Evolutionary conservation across 768 basidiomycete genomes (phyloP).

Genomic region (Lactarius indigo): DNA sequence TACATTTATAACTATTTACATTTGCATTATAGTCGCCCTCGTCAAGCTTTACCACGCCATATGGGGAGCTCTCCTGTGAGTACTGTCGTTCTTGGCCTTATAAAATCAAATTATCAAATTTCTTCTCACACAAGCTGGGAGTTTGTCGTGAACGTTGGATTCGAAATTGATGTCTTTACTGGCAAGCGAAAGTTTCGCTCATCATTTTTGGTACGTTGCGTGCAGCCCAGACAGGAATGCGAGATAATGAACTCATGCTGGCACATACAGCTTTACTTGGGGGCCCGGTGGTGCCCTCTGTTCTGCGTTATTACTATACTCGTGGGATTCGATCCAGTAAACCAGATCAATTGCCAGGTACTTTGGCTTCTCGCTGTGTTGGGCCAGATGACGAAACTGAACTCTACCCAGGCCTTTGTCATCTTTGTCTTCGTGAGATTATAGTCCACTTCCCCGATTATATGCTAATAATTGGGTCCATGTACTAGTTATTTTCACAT

Average conservation of each 20-base stretch:
- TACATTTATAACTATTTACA: too few relatives aligned
- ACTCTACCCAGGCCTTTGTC: background rate
- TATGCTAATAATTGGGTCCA: background rate
- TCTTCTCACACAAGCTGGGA: background rate
- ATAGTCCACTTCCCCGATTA: background rate
- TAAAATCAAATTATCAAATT: too few relatives aligned
- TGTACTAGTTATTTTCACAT: background rate
- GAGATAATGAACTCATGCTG: background rate
- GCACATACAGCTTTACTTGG: background rate
- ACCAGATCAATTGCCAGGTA: background rate
- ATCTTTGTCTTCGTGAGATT: background rate
- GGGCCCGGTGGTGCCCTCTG: background rate
- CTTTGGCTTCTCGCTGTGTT: background rate
- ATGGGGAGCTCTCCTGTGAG: too few relatives aligned
- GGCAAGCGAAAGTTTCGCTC: background rate
- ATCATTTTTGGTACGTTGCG: background rate
- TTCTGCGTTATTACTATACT: background rate
- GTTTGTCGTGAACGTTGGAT: background rate
- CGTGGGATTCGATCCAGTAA: background rate
- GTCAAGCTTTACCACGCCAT: too few relatives aligned
- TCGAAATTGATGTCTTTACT: background rate
- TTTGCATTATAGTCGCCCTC: too few relatives aligned
- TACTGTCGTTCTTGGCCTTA: too few relatives aligned
- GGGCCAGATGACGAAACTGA: background rate
- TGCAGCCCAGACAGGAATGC: background rate